Evolutionary conservation across 108 stramenopile genomes (phyloP), one percentile per base, ranked within the genome.

Genomic region (Discostella stelligeroides): DNA sequence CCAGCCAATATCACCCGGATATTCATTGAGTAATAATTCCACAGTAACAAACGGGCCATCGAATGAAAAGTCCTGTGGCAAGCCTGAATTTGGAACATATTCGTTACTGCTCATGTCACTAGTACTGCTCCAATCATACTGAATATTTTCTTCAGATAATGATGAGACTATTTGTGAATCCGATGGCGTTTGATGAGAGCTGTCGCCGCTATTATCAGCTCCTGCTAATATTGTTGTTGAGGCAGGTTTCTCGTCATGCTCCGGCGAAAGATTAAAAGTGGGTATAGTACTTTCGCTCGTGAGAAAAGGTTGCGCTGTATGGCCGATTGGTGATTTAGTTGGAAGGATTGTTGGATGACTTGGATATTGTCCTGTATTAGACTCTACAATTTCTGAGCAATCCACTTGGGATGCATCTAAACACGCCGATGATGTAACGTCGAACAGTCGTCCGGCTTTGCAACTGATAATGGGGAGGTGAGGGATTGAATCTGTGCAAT

Each of bases 1-100:
- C 69, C 69, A 70, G 2, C 69, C 69, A 34, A 70, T 70, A 14
- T 58, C 69, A 24, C 21, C 15, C 49, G 43, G 59, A 4, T 51
- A 38, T 18, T 60, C 48, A 20, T 48, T 30, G 21, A 70, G 49
- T 40, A 60, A 60, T 3, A 70, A 50, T 41, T 51, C 59, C 6
- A 70, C 1, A 39, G 69, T 70, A 13, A 70, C 9, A 60, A 51
- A 60, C 6, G 59, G 49, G 18, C 29, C 23, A n/a, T 60, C 69
- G 11, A 66, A 42, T 11, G 50, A 53, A 49, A 66, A 66, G 20
- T 45, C 43, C n/a, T 45, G 7, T 10, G 43, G 43, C 43, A 45
- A 45, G 3, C 34, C 34, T n/a, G 43, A 45, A 17, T 45, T 45
- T 45, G 43, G 43, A 37, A 38, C 27, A 27, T 46, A 37, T 38